phyloP scores from a whole-genome alignment of 2,329 filamentous ascomycete genomes.

The Ascochyta koolunga region DNA sequence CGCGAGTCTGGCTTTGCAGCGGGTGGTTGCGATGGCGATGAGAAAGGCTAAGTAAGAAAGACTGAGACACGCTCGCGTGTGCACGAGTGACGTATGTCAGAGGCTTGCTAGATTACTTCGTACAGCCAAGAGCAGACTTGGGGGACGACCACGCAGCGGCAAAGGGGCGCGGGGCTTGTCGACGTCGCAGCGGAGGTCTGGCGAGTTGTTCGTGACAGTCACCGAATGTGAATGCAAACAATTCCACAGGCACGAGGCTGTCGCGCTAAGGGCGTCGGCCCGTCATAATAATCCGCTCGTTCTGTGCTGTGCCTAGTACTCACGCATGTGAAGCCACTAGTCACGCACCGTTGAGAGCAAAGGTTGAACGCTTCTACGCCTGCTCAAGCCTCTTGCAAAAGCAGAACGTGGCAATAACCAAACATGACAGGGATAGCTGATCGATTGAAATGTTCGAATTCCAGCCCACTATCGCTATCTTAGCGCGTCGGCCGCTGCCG shows the following conservation, averaged over 20 bases:
- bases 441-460: background rate
- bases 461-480: constrained; percentile 23
- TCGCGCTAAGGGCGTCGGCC: constrained; percentile 27
- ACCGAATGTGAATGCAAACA: constrained; percentile 7
- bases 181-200: constrained; percentile 18
- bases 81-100: constrained; percentile 37
- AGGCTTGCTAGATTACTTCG: constrained; percentile 17
- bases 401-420: background rate
- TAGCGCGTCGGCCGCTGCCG: constrained; percentile 23
- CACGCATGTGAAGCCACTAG: background rate
- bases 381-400: background rate
- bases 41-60: constrained; percentile 41
- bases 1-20: constrained; percentile 39
- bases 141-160: constrained; percentile 39
- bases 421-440: background rate
- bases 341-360: background rate
- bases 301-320: background rate
- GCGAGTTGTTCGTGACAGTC: constrained; percentile 15
- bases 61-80: constrained; percentile 37
- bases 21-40: constrained; percentile 31
- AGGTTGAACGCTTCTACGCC: background rate
- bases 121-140: constrained; percentile 35
- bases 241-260: constrained; percentile 2
- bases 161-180: constrained; percentile 28
- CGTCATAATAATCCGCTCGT: background rate